phyloP scores from a whole-genome alignment of 2,329 filamentous ascomycete species.

The Talaromyces sp. region DNA sequence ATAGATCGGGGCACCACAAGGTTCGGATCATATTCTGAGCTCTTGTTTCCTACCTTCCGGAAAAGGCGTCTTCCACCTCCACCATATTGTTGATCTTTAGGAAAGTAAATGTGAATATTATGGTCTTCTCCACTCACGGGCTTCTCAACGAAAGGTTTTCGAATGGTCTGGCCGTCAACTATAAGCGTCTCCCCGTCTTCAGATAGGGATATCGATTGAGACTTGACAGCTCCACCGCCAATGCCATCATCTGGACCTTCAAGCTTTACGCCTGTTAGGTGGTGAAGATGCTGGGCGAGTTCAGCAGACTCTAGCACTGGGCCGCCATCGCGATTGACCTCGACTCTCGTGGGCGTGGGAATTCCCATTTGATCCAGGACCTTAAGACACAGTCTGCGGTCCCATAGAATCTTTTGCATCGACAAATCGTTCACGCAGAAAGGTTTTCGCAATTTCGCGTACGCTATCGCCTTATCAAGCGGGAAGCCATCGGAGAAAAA shows the following conservation, averaged over 20 bases:
- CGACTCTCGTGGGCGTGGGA: conserved; percentile 81
- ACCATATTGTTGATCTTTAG: conserved; percentile 68
- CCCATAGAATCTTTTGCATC: conserved; percentile 97
- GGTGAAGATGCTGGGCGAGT: conserved; percentile 74
- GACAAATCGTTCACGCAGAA: conserved; percentile 97
- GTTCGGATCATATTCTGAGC: conserved; percentile 84
- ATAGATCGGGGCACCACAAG: conserved; percentile 76
- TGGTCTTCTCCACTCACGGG: conserved; percentile 98
- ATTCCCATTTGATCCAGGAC: conserved; percentile 88
- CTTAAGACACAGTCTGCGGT: conserved; percentile 81
- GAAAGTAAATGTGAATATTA: conserved; percentile 98
- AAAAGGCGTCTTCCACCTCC: conserved; percentile 91
- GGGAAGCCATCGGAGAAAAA: conserved; percentile 99
- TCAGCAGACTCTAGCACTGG: conserved; percentile 75
- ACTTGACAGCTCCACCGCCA: conserved; percentile 56
- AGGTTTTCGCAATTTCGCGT: conserved; percentile 86
- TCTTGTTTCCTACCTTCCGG: conserved; percentile 98
- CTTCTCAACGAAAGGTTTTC: conserved; percentile 97
- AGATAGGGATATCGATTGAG: conserved; percentile 75
- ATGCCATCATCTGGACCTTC: conserved; percentile 69
- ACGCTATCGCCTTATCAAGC: conserved; percentile 93
- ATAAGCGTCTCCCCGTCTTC: conserved; percentile 85
- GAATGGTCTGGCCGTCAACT: conserved; percentile 78
- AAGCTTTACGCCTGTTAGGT: conserved; percentile 74
- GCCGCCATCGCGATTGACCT: conserved; percentile 91